Percentiles rank a stretch among this genome's conserved stretches.
phyloP scores from a whole-genome alignment of 495 filamentous ascomycete genomes.

The Aspergillus wentii region DNA sequence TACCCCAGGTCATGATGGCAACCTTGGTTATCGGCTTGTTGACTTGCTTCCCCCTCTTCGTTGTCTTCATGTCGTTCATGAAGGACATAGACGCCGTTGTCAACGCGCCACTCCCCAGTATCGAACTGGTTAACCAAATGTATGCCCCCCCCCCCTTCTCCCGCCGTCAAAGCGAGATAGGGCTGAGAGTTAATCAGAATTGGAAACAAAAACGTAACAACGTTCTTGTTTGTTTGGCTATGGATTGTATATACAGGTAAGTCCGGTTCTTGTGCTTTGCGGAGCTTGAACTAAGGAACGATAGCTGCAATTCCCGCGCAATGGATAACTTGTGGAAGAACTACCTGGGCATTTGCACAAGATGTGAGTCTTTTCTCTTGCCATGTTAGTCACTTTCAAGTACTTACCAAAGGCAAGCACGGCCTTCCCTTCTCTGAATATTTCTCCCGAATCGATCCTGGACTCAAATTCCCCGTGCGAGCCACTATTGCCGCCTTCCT shows the following conservation, averaged over 20 bases:
- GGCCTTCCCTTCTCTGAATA: constrained; percentile 11
- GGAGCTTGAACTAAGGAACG: background rate
- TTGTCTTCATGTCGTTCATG: constrained; percentile 28
- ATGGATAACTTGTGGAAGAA: constrained; percentile 23
- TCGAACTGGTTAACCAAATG: constrained; percentile 22
- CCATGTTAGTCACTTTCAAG: constrained; percentile 9
- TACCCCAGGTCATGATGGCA: constrained; percentile 29
- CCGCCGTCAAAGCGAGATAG: too few species aligned
- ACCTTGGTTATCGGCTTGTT: constrained; percentile 30
- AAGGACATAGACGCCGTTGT: constrained; percentile 25
- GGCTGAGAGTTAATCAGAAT: constrained; percentile 5
- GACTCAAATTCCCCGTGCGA: constrained; percentile 20
- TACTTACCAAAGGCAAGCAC: background rate
- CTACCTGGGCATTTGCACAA: constrained; percentile 36
- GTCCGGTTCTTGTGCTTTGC: background rate
- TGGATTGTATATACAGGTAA: constrained; percentile 18
- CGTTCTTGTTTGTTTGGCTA: constrained; percentile 20
- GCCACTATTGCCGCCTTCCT: constrained; percentile 21
- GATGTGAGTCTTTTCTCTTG: constrained; percentile 13
- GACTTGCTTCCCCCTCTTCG: constrained; percentile 25
- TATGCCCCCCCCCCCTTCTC: too few species aligned
- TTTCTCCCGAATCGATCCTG: constrained; percentile 16
- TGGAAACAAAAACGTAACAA: constrained; percentile 11
- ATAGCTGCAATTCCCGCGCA: constrained; percentile 19
- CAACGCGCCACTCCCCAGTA: constrained; percentile 14